Percentiles rank a stretch among this genome's conserved stretches.
These are phyloP conservation scores for Jaenimonas drosophilae DNA, from an alignment of 208 protist genomes.

Conservation along the genomic window DNA sequence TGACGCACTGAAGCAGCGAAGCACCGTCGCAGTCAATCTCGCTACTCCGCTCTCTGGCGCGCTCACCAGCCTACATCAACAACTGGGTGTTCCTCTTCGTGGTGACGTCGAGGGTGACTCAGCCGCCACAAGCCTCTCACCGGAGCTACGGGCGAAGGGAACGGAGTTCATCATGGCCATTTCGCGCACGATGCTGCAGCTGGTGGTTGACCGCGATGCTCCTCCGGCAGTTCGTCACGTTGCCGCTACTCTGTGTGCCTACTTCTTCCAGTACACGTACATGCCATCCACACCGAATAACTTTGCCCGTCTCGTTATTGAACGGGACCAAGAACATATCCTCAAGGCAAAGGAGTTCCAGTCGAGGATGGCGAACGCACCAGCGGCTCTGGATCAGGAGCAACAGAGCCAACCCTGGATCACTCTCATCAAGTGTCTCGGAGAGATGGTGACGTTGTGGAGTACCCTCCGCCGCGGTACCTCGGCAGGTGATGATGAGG, in stretches of 20 bases:
- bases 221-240: conserved; percentile 42
- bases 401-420: conserved; percentile 46
- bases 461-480: conserved; percentile 15
- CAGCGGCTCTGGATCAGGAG: conserved; percentile 24
- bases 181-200: conserved; percentile 34
- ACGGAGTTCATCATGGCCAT: conserved; percentile 24
- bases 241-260: conserved; percentile 47
- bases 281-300: conserved; percentile 43
- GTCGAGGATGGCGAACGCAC: conserved; percentile 18
- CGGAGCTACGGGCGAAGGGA: conserved; percentile 6
- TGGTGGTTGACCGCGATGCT: conserved; percentile 36
- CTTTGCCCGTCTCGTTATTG: conserved; percentile 33
- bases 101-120: background rate
- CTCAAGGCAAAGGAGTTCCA: conserved; percentile 18
- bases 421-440: conserved; percentile 52
- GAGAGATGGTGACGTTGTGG: conserved; percentile 56
- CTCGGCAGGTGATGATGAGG: conserved; percentile 13
- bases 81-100: conserved; percentile 29
- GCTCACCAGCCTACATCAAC: conserved; percentile 41
- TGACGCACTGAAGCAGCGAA: conserved; percentile 13
- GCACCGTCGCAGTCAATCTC: conserved; percentile 35
- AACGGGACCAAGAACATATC: conserved; percentile 16
- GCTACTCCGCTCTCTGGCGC: conserved; percentile 44
- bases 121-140: conserved; percentile 3
- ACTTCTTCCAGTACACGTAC: conserved; percentile 72